These are phyloP conservation scores for Vitis cinerea DNA, from an alignment of 164 flowering plant species.

Conservation along the genomic window DNA sequence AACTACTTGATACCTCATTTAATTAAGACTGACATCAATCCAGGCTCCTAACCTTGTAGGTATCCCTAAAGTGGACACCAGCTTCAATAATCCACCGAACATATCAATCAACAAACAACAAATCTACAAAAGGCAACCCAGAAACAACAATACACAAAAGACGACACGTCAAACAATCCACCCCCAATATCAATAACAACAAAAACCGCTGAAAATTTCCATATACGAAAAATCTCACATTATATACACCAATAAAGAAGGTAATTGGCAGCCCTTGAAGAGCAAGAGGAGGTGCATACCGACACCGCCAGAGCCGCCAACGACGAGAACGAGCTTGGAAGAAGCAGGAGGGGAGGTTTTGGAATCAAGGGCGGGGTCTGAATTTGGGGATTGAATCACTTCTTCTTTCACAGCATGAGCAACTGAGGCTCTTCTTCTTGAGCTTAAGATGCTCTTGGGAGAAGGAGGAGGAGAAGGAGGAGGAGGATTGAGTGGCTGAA, in stretches of 20 bases:
- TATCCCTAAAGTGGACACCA: no score
- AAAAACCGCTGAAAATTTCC: no score
- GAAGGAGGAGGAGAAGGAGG: slow-evolving; percentile 6
- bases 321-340: slow-evolving; percentile 84
- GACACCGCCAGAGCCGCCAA: slow-evolving; percentile 94
- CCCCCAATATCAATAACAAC: no score
- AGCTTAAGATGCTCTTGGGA: slow-evolving; percentile 19
- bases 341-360: slow-evolving; percentile 34
- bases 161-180: no score
- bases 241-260: neutral
- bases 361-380: slow-evolving; percentile 27
- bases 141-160: no score
- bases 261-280: neutral
- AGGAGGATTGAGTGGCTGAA: slow-evolving; percentile 16
- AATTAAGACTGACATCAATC: no score
- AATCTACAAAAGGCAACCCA: no score
- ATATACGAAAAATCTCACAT: no score
- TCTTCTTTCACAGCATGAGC: slow-evolving; percentile 47
- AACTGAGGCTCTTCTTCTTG: slow-evolving; percentile 8
- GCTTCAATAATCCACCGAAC: no score
- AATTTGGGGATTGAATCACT: slow-evolving; percentile 25
- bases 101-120: no score
- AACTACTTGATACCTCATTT: no score
- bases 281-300: slow-evolving; percentile 37
- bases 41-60: no score